Evolutionary conservation across 2,329 filamentous ascomycete genomes (phyloP).

Genomic region (Fusarium continuum): DNA sequence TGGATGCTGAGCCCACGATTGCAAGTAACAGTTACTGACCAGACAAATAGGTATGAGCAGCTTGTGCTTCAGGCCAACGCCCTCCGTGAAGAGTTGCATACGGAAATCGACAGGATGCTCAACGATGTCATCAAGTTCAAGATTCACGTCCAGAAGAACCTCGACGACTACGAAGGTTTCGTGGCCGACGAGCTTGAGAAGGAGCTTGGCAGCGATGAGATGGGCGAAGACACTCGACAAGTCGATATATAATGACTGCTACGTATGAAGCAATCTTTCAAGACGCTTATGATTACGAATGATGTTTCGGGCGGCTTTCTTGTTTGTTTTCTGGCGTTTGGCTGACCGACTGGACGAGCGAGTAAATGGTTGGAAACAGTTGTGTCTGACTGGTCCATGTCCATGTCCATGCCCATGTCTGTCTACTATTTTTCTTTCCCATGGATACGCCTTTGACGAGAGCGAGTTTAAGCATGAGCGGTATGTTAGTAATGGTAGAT

Average conservation of each 20-base stretch:
- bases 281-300: slow-evolving; percentile 39
- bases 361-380: slow-evolving; percentile 17
- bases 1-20: slow-evolving; percentile 30
- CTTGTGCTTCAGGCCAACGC: slow-evolving; percentile 84
- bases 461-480: slow-evolving; percentile 10
- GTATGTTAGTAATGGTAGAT: slow-evolving; percentile 26
- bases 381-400: slow-evolving; percentile 23
- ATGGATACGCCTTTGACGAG: slow-evolving; percentile 20
- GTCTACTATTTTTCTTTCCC: slow-evolving; percentile 20
- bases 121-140: slow-evolving; percentile 99
- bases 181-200: slow-evolving; percentile 93
- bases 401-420: slow-evolving; percentile 13
- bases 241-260: slow-evolving; percentile 50
- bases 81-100: slow-evolving; percentile 96
- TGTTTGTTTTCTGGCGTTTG: slow-evolving; percentile 36
- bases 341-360: slow-evolving; percentile 7
- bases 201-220: slow-evolving; percentile 74
- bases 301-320: slow-evolving; percentile 29
- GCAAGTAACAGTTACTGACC: slow-evolving; percentile 20
- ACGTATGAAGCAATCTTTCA: slow-evolving; percentile 27
- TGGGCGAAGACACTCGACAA: slow-evolving; percentile 61
- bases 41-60: slow-evolving; percentile 78
- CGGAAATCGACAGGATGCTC: slow-evolving; percentile 92
- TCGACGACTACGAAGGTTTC: slow-evolving; percentile 95
- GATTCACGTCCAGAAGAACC: slow-evolving; percentile 89